Evolutionary conservation across 75 land plant species (phyloP).

Genomic region (Larix kaempferi): DNA sequence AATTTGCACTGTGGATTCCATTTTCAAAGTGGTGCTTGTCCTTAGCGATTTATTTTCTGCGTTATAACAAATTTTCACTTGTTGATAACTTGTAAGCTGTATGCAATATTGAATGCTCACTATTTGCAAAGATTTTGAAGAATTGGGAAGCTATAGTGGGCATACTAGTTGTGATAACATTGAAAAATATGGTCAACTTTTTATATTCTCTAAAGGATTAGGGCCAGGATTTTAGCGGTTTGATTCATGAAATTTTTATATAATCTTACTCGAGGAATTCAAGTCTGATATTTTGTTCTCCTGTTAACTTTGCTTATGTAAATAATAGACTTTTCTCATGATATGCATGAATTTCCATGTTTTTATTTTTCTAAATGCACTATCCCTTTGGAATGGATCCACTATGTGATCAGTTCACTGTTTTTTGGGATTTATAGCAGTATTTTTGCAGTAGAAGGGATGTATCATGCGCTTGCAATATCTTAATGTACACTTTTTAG

Average conservation of each 20-base stretch:
- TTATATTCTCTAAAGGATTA: too few species aligned
- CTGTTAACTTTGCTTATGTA: not conserved
- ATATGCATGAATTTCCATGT: not conserved
- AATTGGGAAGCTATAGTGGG: too few species aligned
- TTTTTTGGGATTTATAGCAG: not conserved
- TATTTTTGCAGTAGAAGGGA: not conserved
- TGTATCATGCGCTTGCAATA: not conserved
- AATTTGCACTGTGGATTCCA: too few species aligned
- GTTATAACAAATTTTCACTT: too few species aligned
- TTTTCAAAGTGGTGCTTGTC: too few species aligned
- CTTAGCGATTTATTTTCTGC: too few species aligned
- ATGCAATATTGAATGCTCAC: too few species aligned
- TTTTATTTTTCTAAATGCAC: not conserved
- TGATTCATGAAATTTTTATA: not conserved
- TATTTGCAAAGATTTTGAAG: too few species aligned
- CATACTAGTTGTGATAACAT: too few species aligned
- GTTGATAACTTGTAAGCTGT: too few species aligned
- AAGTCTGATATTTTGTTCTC: not conserved
- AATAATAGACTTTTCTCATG: not conserved
- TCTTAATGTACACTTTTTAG: not conserved
- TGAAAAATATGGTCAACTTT: too few species aligned
- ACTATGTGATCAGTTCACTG: not conserved
- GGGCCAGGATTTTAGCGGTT: too few species aligned
- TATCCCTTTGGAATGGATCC: not conserved
- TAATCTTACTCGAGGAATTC: not conserved